A percentile compares a stretch with the other conserved stretches of the same genome.
Conservation (phyloP, 2,329 filamentous ascomycete species). For the Tolypocladium pustulatum region DNA sequence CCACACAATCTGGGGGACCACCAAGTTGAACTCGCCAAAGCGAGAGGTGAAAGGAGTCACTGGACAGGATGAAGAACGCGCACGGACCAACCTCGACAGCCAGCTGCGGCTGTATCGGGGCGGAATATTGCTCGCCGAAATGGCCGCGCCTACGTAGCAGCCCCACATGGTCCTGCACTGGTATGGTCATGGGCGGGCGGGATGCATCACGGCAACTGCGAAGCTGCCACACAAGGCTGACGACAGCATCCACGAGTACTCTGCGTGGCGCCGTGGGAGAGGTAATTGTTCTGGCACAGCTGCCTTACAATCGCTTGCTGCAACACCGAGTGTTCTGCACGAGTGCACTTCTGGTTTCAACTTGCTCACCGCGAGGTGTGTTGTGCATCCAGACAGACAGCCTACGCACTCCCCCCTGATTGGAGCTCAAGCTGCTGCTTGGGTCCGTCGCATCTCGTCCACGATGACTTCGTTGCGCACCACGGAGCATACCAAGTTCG, state of each 20-base stretch:
- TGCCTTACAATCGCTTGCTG: neutral
- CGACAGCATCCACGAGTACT: slow-evolving; percentile 3
- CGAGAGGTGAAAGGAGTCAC: too few species aligned
- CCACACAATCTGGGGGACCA: too few species aligned
- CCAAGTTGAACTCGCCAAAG: too few species aligned
- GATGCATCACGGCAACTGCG: neutral
- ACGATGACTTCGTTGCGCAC: slow-evolving; percentile 21
- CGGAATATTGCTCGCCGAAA: neutral
- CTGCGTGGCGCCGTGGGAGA: neutral
- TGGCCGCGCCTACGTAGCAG: neutral
- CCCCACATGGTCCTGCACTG: neutral
- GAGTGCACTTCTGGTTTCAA: neutral
- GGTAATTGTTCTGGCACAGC: neutral
- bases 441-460: slow-evolving; percentile 4
- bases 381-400: neutral
- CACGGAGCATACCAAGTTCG: slow-evolving; percentile 25
- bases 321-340: neutral
- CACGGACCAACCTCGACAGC: too few species aligned
- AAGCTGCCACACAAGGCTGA: slow-evolving; percentile 5
- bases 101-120: neutral
- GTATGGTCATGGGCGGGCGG: neutral
- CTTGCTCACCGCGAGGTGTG: neutral
- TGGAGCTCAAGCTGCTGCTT: slow-evolving; percentile 1
- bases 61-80: too few species aligned
- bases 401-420: slow-evolving; percentile 1